Evolutionary conservation across 208 protist genomes (phyloP), one percentile per base, ranked within the genome.

Genomic region (Jaenimonas drosophilae): DNA sequence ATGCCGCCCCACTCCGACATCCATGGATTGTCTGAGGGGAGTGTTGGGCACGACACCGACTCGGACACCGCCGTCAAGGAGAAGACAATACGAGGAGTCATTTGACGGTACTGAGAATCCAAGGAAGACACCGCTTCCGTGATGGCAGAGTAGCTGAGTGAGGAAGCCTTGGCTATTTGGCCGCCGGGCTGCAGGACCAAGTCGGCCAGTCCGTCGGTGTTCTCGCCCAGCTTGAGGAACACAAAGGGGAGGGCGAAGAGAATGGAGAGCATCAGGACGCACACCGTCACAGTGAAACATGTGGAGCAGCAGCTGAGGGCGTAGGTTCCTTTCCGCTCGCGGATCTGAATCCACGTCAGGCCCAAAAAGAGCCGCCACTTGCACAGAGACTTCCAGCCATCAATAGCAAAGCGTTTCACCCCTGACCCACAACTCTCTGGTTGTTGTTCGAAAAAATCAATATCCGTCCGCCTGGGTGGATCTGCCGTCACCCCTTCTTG

Each of bases 181-280:
- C 56, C 67, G 9, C 73, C 76, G 25, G 80, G 43, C 2, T 11
- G 38, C 20, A 90, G 27, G 3, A 54, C 19, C 17, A 91, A 25
- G 49, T 91, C 83, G 4, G 65, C 49, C 19, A 70, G 20, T 4
- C 73, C 77, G 4, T 54, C 33, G 2, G 46, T 38, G 9, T 39
- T 25, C 43, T 91, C 72, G 1, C 57, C 76, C 11, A 91, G 62
- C 0, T 65, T 53, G 28, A 91, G 46, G 49, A 87, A 83, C 1
- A 91, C 54, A 32, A 78, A 44, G 1, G 77, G 64, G 6, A 91
- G 40, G 36, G 69, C 78, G 29, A 64, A 69, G 14, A 91, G 55
- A 4, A 72, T 47, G 21, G 83, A 80, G 23, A 86, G 9, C 41
- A 86, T 53, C 1, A 78, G 23, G 2, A 72, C 60, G 32, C 64